Evolutionary conservation across 1,139 yeast genomes (phyloP), one percentile per base, ranked within the genome.

Genomic region (Protomyces gravidus): DNA sequence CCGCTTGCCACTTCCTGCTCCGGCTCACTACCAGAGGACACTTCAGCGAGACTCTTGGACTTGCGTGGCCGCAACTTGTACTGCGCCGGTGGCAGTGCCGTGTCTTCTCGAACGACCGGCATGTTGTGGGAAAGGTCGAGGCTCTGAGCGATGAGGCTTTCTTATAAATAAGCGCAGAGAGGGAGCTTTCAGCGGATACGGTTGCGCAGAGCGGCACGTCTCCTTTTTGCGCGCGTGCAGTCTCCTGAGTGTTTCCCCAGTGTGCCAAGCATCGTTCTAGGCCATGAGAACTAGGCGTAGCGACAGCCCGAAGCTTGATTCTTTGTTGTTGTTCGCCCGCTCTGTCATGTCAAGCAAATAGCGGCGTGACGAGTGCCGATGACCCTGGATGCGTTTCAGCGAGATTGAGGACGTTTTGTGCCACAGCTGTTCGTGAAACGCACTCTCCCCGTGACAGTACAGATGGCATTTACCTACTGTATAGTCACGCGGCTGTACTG

Each of bases 231-330:
- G n/a, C n/a, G n/a, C n/a, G n/a, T n/a, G 21, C 9, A 9, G 42
- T n/a, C 42, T 36, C 42, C 42, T 36, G 42, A 36, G 42, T 9
- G 23, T n/a, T 9, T n/a, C 42, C 4, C 42, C n/a, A n/a, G 19
- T 15, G 42, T 17, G 19, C 42, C 42, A 36, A 36, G 42, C 42
- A 36, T 36, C n/a, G 42, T 15, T 36, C 42, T 36, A 30, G 42
- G 42, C 42, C 42, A 36, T 36, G 15, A n/a, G n/a, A n/a, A n/a
- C n/a, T n/a, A n/a, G n/a, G n/a, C n/a, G n/a, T n/a, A n/a, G n/a
- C n/a, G n/a, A n/a, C n/a, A n/a, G n/a, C n/a, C n/a, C n/a, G n/a
- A n/a, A n/a, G n/a, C n/a, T n/a, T n/a, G n/a, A n/a, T n/a, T n/a
- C n/a, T n/a, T n/a, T n/a, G n/a, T n/a, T n/a, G n/a, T n/a, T n/a